Conservation (phyloP, 106 monocot species). For the Gastrodia elata region DNA sequence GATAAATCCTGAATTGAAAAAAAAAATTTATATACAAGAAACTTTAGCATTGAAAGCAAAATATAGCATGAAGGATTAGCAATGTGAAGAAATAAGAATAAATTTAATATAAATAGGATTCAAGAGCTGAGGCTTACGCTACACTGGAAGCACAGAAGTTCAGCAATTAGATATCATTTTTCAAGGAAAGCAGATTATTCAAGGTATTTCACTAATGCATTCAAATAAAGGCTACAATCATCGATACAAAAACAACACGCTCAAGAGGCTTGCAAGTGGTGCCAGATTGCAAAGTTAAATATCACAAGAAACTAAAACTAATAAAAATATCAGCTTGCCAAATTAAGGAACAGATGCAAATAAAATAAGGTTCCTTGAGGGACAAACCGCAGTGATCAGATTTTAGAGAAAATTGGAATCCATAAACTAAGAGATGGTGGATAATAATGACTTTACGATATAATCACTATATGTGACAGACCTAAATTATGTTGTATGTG, state of each 20-base stretch:
- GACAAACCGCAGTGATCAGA: neutral
- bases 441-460: no score
- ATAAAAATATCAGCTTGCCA: neutral
- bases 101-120: neutral
- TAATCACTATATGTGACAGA: no score
- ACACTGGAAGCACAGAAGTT: neutral
- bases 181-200: neutral
- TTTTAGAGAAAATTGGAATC: neutral
- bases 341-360: neutral
- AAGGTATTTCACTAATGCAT: neutral
- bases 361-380: neutral
- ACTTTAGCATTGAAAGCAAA: neutral
- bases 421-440: neutral
- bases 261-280: neutral
- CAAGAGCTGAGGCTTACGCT: neutral
- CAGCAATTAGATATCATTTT: neutral
- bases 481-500: no score
- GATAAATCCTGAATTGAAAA: conserved; percentile 73
- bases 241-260: neutral
- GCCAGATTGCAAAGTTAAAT: neutral
- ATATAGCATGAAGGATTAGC: neutral
- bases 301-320: neutral
- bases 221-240: neutral
- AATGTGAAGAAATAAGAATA: neutral
- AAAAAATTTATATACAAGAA: neutral